Conservation (phyloP, 257 asterid genomes). For the Solanum chmielewskii region DNA sequence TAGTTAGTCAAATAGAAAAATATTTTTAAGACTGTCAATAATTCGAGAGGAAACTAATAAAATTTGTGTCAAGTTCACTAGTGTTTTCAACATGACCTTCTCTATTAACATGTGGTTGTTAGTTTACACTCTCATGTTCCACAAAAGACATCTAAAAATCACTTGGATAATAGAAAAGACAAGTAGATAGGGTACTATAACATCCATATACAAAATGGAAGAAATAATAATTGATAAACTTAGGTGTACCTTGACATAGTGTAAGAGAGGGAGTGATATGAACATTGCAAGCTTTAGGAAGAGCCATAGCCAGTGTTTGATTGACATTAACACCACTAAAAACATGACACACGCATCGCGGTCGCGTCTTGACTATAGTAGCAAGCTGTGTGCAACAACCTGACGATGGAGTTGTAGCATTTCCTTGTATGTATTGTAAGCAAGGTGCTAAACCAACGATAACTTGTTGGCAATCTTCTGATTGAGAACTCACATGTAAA, state of each 20-base stretch:
- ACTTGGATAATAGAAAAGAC: background rate
- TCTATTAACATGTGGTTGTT: background rate
- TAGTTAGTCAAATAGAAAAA: too few relatives aligned
- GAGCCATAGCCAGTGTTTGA: conserved; percentile 34
- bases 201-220: background rate
- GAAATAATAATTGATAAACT: background rate
- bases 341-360: conserved; percentile 36
- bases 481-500: conserved; percentile 15
- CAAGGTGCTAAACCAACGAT: conserved; percentile 40
- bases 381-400: conserved; percentile 49
- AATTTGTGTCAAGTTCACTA: too few relatives aligned
- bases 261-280: conserved; percentile 34
- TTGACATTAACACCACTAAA: conserved; percentile 34
- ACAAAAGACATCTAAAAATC: background rate
- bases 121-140: background rate
- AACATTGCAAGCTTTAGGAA: conserved; percentile 41
- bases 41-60: too few relatives aligned
- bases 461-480: conserved; percentile 24
- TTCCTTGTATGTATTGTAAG: conserved; percentile 39
- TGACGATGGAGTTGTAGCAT: conserved; percentile 32
- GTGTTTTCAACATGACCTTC: too few relatives aligned
- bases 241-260: conserved; percentile 31
- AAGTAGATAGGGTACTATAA: background rate
- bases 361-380: conserved; percentile 22
- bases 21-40: too few relatives aligned